Base-by-base conservation (phyloP, 129 eudicot species). In the Dittrichia graveolens region DNA sequence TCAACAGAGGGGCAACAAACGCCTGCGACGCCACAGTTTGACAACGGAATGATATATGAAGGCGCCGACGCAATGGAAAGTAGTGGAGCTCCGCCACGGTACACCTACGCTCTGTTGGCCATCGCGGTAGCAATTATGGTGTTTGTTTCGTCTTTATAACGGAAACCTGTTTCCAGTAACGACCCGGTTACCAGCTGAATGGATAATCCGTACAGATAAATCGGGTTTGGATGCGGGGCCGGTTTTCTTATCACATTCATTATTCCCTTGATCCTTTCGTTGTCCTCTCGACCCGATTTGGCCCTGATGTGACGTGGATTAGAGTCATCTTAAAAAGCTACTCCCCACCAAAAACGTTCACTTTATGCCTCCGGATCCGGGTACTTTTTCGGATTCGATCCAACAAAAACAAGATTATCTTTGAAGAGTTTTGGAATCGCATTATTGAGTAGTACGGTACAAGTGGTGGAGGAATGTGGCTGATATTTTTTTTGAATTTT, bases 41-140 rank as follows among this genome's bases (percentile, higher is more conserved):
- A 54, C 74, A 54, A 49, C 62, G 79, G 75, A 3, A 91, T 91
- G 93, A 69, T 92, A 9, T 92, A 89, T 59, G 83, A 92, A 68
- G 97, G 97, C 0, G 87, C 96, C 11, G 93, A 94, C 2, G 83
- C 90, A 8, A 61, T 71, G 72, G 89, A 84, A 11, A 67, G 10
- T 24, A 75, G 74, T 46, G 58, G 81, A 14, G 72, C 83, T 8
- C 6, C 59, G 0, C 38, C 39, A 19, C 43, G 47, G 1, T 14
- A 72, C 69, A 72, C 78, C 67, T 71, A 73, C 73, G 31, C 18
- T 18, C 81, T 75, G 53, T 56, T 53, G 79, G 74, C 73, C 8
- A 40, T 64, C 4, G 75, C 66, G 18, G 82, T 55, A 0, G 78
- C 69, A 15, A 50, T 88, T 65, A 60, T 72, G 49, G 5, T 61